Evolutionary conservation across 2,329 filamentous ascomycete species (phyloP).

Genomic region (Tolypocladium nubicola): DNA sequence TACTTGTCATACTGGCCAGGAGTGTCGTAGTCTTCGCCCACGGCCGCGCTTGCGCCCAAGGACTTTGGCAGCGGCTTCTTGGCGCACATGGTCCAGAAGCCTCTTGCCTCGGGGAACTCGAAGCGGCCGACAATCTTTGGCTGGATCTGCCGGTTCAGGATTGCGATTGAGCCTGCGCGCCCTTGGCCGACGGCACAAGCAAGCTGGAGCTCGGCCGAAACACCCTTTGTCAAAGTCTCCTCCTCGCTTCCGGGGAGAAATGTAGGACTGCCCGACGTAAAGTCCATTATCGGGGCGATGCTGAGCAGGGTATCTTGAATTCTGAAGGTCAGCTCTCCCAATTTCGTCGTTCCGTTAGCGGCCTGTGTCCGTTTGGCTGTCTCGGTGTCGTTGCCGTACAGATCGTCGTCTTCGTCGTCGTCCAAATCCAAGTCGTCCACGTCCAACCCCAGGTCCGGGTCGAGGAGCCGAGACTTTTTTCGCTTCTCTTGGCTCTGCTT

Average conservation of each 20-base stretch:
- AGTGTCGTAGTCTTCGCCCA: constrained; percentile 43
- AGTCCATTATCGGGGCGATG: constrained; percentile 67
- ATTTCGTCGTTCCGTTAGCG: constrained; percentile 31
- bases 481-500: constrained; percentile 54
- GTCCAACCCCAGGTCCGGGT: constrained; percentile 39
- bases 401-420: constrained; percentile 56
- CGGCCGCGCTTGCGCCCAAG: constrained; percentile 36
- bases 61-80: constrained; percentile 56
- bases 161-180: constrained; percentile 58
- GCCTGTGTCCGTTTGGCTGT: constrained; percentile 39
- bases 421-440: constrained; percentile 41
- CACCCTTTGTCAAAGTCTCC: constrained; percentile 29
- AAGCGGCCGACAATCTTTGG: constrained; percentile 61
- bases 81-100: constrained; percentile 71
- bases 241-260: constrained; percentile 34
- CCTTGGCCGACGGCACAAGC: constrained; percentile 53
- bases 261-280: constrained; percentile 54
- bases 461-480: constrained; percentile 49
- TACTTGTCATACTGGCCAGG: constrained; percentile 63
- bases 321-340: constrained; percentile 60
- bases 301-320: constrained; percentile 69
- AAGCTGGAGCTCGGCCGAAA: constrained; percentile 46
- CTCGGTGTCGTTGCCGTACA: constrained; percentile 53
- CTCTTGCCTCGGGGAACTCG: constrained; percentile 61
- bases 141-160: constrained; percentile 69